Base-by-base conservation (phyloP, 768 basidiomycete genomes). In the Serendipita indica region DNA sequence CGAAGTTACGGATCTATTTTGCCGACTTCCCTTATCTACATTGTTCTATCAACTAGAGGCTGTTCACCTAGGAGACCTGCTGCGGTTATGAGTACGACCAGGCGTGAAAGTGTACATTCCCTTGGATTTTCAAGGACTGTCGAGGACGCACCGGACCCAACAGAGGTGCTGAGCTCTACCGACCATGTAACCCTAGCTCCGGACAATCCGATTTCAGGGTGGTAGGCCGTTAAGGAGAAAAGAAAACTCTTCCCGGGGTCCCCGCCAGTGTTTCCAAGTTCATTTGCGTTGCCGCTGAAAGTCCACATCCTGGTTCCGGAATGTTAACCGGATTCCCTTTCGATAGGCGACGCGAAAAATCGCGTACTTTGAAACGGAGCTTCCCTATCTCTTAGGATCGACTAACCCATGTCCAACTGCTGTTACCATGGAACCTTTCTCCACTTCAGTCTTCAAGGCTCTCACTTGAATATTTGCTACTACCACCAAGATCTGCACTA, bases 381-480 rank as follows among this genome's bases (percentile, higher is more conserved):
- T 80, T 77, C 76, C 79, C 79, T 81, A 79, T 79, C 76, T 79
- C 79, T 82, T 81, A 81, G 79, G 82, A 83, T 82, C 80, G 80
- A 83, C 82, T 84, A 75, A 83, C 82, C 81, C 82, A 79, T 82
- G 81, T 82, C 78, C 82, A 83, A 83, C 80, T 82, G 80, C 81
- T 83, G 81, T 83, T 82, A 82, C 78, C 82, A 82, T 79, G 81
- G 81, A 83, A 83, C 82, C 82, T 81, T 83, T 84, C 82, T 81
- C 82, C 82, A 83, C 82, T 83, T 83, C 82, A 83, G 82, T 83
- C 82, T 80, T 82, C 82, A 79, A 83, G 80, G 82, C 76, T 83
- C 82, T 81, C 81, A 81, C 79, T 82, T 80, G 82, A 82, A 80
- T 83, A 84, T 83, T 83, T 83, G 83, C 82, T 84, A 84, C 83